A percentile compares a stretch with the other conserved stretches of the same genome.
Evolutionary conservation across 805 yeast genomes (phyloP).

Genomic region (Barnettozyma californica): DNA sequence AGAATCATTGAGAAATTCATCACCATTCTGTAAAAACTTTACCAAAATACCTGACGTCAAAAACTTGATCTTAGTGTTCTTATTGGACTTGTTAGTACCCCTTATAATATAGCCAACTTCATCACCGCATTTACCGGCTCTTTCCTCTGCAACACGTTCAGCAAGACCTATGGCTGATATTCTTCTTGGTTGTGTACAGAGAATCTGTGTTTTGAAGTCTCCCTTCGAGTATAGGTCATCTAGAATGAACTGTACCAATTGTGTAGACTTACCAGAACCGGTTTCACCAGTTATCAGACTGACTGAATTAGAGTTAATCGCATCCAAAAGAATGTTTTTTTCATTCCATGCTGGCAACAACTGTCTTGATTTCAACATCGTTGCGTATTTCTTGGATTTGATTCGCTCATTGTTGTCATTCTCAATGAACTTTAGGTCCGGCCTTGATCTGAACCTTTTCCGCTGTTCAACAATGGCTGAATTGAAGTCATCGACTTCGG

Average conservation of each 20-base stretch:
- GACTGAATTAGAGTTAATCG: constrained; percentile 56
- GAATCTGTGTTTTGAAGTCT: constrained; percentile 47
- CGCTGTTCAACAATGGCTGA: constrained; percentile 6
- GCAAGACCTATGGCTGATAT: constrained; percentile 94
- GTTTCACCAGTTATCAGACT: constrained; percentile 92
- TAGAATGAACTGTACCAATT: constrained; percentile 81
- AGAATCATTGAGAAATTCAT: constrained; percentile 44
- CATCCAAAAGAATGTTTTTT: constrained; percentile 45
- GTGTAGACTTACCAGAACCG: constrained; percentile 96
- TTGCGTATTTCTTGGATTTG: constrained; percentile 30
- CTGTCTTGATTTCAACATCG: constrained; percentile 43
- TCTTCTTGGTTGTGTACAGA: constrained; percentile 95
- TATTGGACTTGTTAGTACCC: constrained; percentile 71
- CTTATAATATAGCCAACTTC: constrained; percentile 88
- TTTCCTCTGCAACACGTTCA: constrained; percentile 84
- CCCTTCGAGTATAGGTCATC: constrained; percentile 53
- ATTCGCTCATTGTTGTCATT: constrained; percentile 31
- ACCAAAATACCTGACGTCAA: constrained; percentile 91
- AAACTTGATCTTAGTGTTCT: constrained; percentile 69
- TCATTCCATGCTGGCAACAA: constrained; percentile 83
- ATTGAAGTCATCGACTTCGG: constrained; percentile 1
- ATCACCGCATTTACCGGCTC: constrained; percentile 51
- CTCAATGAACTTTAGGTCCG: constrained; percentile 31
- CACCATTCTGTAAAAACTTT: constrained; percentile 64
- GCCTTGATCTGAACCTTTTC: constrained; percentile 18